Conservation (phyloP, 1,139 yeast genomes). For the Candida buenavistaensis region DNA sequence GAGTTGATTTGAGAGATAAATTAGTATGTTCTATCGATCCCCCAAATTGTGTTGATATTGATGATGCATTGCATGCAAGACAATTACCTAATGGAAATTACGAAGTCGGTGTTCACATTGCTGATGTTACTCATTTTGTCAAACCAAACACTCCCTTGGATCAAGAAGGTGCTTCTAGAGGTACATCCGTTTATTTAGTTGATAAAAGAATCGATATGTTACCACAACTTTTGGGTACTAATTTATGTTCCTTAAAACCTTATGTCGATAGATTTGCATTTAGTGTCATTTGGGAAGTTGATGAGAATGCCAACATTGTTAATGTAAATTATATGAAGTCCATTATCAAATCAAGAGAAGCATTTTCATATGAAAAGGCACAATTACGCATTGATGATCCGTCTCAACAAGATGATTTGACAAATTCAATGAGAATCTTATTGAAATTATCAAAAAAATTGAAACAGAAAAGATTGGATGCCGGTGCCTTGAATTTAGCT, state of each 20-base stretch:
- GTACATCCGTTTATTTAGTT: constrained; percentile 96
- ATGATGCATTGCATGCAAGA: constrained; percentile 94
- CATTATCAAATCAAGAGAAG: constrained; percentile 87
- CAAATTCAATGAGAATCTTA: constrained; percentile 85
- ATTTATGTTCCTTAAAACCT: constrained; percentile 92
- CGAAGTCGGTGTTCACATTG: constrained; percentile 98
- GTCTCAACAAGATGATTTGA: constrained; percentile 76
- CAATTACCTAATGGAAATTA: constrained; percentile 86
- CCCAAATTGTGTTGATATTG: constrained; percentile 97
- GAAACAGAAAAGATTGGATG: constrained; percentile 82
- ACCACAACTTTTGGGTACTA: constrained; percentile 93
- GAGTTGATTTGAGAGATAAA: constrained; percentile 85
- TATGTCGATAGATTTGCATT: constrained; percentile 96
- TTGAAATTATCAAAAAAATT: constrained; percentile 75
- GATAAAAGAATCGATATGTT: constrained; percentile 99
- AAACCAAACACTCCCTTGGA: constrained; percentile 91
- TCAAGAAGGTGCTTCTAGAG: constrained; percentile 94
- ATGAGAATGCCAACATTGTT: constrained; percentile 83
- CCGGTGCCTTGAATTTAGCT: constrained; percentile 95
- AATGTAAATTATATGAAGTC: constrained; percentile 82
- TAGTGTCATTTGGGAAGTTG: constrained; percentile 94
- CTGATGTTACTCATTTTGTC: constrained; percentile 97
- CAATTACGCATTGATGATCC: constrained; percentile 86
- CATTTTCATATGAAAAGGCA: constrained; percentile 93
- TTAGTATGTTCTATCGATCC: constrained; percentile 97